Conservation (phyloP, 768 basidiomycete species). For the Macrocybe gigantea region DNA sequence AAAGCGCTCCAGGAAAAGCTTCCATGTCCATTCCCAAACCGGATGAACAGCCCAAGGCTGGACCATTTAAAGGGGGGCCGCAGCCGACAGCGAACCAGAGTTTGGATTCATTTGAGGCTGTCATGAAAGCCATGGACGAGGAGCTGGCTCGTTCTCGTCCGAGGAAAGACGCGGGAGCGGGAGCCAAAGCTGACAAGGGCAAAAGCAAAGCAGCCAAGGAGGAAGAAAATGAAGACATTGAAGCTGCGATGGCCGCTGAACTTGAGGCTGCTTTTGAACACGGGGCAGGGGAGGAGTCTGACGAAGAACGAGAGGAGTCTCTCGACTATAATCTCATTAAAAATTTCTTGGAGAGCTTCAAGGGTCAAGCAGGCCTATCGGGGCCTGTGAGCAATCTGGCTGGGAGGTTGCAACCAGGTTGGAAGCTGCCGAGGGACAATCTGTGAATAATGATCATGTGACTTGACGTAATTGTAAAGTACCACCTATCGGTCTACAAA, state of each 20-base stretch:
- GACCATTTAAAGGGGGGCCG: slow-evolving; percentile 13
- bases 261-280: slow-evolving; percentile 53
- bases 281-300: slow-evolving; percentile 48
- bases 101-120: slow-evolving; percentile 89
- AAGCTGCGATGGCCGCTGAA: slow-evolving; percentile 88
- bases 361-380: slow-evolving; percentile 80
- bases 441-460: slow-evolving; percentile 18
- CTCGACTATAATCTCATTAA: slow-evolving; percentile 91
- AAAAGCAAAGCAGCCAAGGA: slow-evolving; percentile 40
- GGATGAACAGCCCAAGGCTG: slow-evolving; percentile 3
- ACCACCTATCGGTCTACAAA: slow-evolving; percentile 11
- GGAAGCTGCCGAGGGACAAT: slow-evolving; percentile 69
- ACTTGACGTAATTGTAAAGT: background rate
- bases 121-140: slow-evolving; percentile 94
- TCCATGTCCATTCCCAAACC: background rate
- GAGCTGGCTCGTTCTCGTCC: slow-evolving; percentile 55
- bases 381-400: slow-evolving; percentile 91
- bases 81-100: slow-evolving; percentile 53
- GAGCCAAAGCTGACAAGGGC: slow-evolving; percentile 11
- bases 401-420: slow-evolving; percentile 74
- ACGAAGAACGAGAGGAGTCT: slow-evolving; percentile 36
- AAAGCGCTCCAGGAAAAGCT: slow-evolving; percentile 11
- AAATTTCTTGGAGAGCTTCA: slow-evolving; percentile 96
- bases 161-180: slow-evolving; percentile 5
- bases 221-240: slow-evolving; percentile 60